Conservation (phyloP, 2,329 filamentous ascomycete species). For the Curvularia hawaiiensis region DNA sequence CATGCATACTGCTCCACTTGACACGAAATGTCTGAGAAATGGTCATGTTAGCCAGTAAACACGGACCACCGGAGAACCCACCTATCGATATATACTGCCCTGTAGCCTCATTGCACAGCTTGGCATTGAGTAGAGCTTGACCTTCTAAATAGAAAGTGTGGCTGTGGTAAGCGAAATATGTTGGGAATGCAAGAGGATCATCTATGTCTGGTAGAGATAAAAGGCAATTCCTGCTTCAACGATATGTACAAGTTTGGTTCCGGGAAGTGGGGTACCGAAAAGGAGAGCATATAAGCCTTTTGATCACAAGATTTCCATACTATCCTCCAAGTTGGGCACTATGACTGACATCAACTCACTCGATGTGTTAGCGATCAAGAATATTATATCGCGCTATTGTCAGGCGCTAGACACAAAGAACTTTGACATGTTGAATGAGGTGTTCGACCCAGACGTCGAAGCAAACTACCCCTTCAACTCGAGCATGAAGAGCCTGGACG, state of each 20-base stretch:
- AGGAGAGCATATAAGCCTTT: constrained; percentile 8
- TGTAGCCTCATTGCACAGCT: background rate
- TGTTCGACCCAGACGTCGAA: constrained; percentile 49
- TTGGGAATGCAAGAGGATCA: background rate
- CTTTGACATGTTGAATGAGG: constrained; percentile 45
- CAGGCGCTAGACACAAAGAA: constrained; percentile 52
- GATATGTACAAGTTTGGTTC: constrained; percentile 4
- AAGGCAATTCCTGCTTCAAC: background rate
- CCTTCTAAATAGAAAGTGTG: background rate
- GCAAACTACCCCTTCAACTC: constrained; percentile 49
- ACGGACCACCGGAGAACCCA: background rate
- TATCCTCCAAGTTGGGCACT: background rate
- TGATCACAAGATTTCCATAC: background rate
- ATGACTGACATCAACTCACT: constrained; percentile 31
- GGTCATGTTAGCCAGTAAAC: background rate
- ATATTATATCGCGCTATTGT: constrained; percentile 51
- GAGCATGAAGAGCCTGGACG: constrained; percentile 42
- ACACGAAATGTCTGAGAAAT: background rate
- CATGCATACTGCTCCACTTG: background rate
- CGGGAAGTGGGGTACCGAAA: constrained; percentile 16
- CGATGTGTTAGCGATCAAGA: constrained; percentile 48
- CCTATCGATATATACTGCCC: too few relatives aligned
- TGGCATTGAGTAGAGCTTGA: background rate
- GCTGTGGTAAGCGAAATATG: background rate
- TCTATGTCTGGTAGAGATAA: background rate